Base-by-base conservation (phyloP, 192 early-diverging fungal species). In the Backusella morwellensis region DNA sequence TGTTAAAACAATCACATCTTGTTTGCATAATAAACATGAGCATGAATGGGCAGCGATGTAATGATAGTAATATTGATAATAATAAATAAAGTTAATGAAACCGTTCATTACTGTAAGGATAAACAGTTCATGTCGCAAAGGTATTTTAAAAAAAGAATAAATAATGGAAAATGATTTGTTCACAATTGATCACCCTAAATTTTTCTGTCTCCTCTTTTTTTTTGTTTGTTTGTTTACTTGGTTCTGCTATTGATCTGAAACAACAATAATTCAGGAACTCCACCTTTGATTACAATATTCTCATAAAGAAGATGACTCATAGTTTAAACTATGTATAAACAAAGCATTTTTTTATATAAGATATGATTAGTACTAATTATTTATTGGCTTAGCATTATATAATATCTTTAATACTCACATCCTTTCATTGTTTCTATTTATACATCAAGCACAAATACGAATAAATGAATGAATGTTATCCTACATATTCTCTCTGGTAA, bases 191-290 rank as follows among this genome's bases (percentile, higher is more conserved):
- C 54, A 59, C 54, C 54, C 23, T 19, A 59, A 54, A n/a, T 12
- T 59, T 59, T 59, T 59, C 54, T 59, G 54, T 26, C 54, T 59
- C 54, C 54, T 59, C 23, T 63, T 63, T 59, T 59, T 59, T 15
- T 50, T 5, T 50, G 47, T n/a, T 50, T 21, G 15, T 50, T 50
- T 50, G 42, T 50, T 50, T 50, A 17, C 19, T 50, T 50, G 4
- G 47, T n/a, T 50, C 19, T 63, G 3, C 1, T 29, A 5, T 29
- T 29, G 56, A 63, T 63, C 56, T 63, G 56, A 63, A 63, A 63
- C 23, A 59, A 29, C 11, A 59, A 26, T 12, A 63, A 63, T 63
- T 63, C 23, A 63, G 56, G 56, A 63, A 63, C 56, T 14, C 56
- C 21, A 9, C 12, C 26, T 26, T 29, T 63, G 26, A 29, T 26